Evolutionary conservation across 192 early-diverging fungal genomes (phyloP).

Genomic region (Obelidium mucronatum): DNA sequence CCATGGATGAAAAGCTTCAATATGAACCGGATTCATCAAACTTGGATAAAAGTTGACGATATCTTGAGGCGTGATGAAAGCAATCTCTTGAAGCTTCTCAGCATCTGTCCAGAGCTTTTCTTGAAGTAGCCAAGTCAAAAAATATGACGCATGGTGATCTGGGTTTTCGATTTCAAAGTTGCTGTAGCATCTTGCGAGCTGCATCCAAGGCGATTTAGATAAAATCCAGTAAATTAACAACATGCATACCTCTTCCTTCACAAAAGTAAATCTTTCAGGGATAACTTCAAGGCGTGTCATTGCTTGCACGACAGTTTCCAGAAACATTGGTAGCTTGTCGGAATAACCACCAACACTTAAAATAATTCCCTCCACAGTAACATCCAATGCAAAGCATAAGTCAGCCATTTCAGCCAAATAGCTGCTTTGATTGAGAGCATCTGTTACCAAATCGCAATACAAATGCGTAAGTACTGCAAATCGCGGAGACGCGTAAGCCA

Average conservation of each 20-base stretch:
- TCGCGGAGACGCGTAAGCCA: constrained; percentile 77
- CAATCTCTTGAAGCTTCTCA: constrained; percentile 81
- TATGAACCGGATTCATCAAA: constrained; percentile 67
- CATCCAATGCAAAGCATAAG: constrained; percentile 74
- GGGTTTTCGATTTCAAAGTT: constrained; percentile 84
- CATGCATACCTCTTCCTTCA: constrained; percentile 68
- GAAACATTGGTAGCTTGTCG: constrained; percentile 78
- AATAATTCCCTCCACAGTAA: constrained; percentile 68
- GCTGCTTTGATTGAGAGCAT: constrained; percentile 81
- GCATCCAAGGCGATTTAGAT: constrained; percentile 4
- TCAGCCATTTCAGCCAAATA: constrained; percentile 93
- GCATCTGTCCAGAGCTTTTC: constrained; percentile 77
- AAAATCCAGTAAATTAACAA: not conserved
- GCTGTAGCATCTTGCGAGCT: constrained; percentile 72
- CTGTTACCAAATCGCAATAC: constrained; percentile 80
- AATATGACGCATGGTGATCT: constrained; percentile 79
- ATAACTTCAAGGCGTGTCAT: constrained; percentile 70
- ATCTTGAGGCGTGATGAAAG: constrained; percentile 72
- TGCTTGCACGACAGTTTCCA: constrained; percentile 72
- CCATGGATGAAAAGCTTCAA: constrained; percentile 87
- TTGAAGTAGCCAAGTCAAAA: constrained; percentile 77
- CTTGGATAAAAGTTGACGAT: constrained; percentile 76
- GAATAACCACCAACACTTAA: constrained; percentile 84
- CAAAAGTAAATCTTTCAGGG: constrained; percentile 74
- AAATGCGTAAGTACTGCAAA: constrained; percentile 72